Evolutionary conservation across 139 green algal species (phyloP), one percentile per base, ranked within the genome.

Genomic region (Diplosphaera chodatii): DNA sequence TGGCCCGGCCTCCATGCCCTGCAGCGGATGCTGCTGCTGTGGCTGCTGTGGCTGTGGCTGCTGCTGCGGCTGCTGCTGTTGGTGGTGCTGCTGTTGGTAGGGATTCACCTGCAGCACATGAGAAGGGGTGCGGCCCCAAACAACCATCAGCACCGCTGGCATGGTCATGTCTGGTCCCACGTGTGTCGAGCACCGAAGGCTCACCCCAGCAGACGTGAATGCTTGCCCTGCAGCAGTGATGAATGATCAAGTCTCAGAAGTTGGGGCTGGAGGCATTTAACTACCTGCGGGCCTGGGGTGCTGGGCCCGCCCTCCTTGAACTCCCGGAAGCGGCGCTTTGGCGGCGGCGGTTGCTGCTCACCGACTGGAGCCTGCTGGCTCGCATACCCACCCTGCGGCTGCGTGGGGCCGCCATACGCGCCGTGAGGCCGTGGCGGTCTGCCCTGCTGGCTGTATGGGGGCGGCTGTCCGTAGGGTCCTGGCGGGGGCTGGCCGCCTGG

Each of bases 271-370:
- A n/a, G n/a, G n/a, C n/a, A n/a, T n/a, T n/a, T n/a, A n/a, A n/a
- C n/a, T 33, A 65, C 27, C 59, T 31, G 59, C 59, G 27, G 59
- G 4, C 59, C n/a, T 3, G n/a, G 4, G 27, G 4, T n/a, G 15
- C 27, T n/a, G 10, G 59, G 21, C n/a, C n/a, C n/a, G 5, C 59
- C 66, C 62, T 67, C 70, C 63, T 78, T 78, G 40, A 66, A 68
- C 67, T 78, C 74, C 20, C 37, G 34, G 62, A 78, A 78, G 40
- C 74, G 74, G 22, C 62, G 63, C 68, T 75, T 68, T 28, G 59
- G 66, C 63, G 74, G 71, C 56, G 62, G 33, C 67, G 77, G 67
- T 71, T 74, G 56, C 41, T 76, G 70, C 33, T 66, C 63, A 6
- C 15, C 25, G 68, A 23, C 37, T 48, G 28, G 32, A 4, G 23